These are phyloP conservation scores for Boletus reticulatus DNA, from an alignment of 768 basidiomycete species.

Conservation along the genomic window DNA sequence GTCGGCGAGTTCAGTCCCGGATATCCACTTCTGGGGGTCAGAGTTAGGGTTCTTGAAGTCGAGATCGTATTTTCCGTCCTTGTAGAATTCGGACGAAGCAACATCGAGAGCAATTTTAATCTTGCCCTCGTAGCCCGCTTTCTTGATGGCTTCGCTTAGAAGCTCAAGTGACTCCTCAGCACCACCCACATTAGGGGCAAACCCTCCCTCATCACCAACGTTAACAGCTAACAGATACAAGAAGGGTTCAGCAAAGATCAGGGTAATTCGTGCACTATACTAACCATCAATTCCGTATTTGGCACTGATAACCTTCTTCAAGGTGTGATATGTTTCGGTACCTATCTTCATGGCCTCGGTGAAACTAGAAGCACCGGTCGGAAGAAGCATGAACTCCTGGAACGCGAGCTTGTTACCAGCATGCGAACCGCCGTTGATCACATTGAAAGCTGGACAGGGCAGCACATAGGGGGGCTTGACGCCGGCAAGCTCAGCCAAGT, in stretches of 20 bases:
- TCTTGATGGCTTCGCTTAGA: constrained; percentile 92
- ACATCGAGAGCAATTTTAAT: constrained; percentile 98
- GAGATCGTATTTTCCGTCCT: constrained; percentile 98
- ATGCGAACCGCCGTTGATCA: constrained; percentile 99
- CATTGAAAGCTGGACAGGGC: constrained; percentile 94
- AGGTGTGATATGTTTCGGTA: constrained; percentile 94
- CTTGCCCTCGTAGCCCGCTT: constrained; percentile 98
- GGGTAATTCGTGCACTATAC: constrained; percentile 21
- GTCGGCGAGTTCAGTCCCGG: constrained; percentile 89
- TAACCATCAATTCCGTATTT: constrained; percentile 98
- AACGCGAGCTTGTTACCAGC: constrained; percentile 99
- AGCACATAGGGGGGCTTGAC: constrained; percentile 92
- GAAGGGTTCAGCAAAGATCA: not conserved
- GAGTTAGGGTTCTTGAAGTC: constrained; percentile 99
- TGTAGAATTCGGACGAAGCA: constrained; percentile 99
- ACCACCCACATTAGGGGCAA: constrained; percentile 96
- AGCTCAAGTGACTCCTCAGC: constrained; percentile 98
- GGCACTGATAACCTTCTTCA: constrained; percentile 98
- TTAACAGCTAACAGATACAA: constrained; percentile 71
- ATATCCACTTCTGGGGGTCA: constrained; percentile 94
- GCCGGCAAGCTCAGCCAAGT: constrained; percentile 94
- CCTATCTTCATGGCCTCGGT: constrained; percentile 99
- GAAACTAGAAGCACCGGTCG: constrained; percentile 89
- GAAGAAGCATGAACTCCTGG: constrained; percentile 99
- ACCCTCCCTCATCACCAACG: constrained; percentile 99